These are phyloP conservation scores for Pulchroboletus neoregius DNA, from an alignment of 1,284 basidiomycete species.

Conservation along the genomic window DNA sequence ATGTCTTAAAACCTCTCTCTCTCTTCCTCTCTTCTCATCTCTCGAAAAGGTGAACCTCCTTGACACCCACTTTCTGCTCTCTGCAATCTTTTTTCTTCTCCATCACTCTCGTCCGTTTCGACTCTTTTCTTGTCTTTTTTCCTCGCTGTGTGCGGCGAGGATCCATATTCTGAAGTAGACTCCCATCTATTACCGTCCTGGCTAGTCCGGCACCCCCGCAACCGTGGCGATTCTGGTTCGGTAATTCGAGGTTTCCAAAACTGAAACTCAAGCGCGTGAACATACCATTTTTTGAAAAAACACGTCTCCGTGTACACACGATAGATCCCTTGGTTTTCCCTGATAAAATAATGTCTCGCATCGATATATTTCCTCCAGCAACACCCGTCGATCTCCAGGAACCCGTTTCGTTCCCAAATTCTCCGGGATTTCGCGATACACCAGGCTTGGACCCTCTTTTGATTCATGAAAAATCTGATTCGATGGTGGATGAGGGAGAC, in stretches of 20 bases:
- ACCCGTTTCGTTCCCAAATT: slow-evolving; percentile 20
- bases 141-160: slow-evolving; percentile 70
- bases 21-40: slow-evolving; percentile 17
- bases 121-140: slow-evolving; percentile 38
- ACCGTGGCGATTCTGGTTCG: slow-evolving; percentile 73
- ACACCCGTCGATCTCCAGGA: slow-evolving; percentile 42
- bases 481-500: slow-evolving; percentile 26
- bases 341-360: slow-evolving; percentile 47
- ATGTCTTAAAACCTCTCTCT: slow-evolving; percentile 26
- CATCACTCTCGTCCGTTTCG: slow-evolving; percentile 7
- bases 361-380: slow-evolving; percentile 51
- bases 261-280: slow-evolving; percentile 24
- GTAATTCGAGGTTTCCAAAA: slow-evolving; percentile 44
- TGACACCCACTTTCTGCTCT: slow-evolving; percentile 44
- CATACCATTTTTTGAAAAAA: slow-evolving; percentile 22
- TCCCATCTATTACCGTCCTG: slow-evolving; percentile 51
- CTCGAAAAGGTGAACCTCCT: slow-evolving; percentile 69
- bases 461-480: slow-evolving; percentile 31
- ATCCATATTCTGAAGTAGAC: slow-evolving; percentile 46
- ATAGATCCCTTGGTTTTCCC: slow-evolving; percentile 21
- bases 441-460: slow-evolving; percentile 31
- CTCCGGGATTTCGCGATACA: slow-evolving; percentile 35
- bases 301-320: slow-evolving; percentile 29
- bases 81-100: slow-evolving; percentile 18
- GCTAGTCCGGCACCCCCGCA: slow-evolving; percentile 56